These are phyloP conservation scores for Trifolium subterraneum DNA, from an alignment of 306 rosid species.

Conservation along the genomic window DNA sequence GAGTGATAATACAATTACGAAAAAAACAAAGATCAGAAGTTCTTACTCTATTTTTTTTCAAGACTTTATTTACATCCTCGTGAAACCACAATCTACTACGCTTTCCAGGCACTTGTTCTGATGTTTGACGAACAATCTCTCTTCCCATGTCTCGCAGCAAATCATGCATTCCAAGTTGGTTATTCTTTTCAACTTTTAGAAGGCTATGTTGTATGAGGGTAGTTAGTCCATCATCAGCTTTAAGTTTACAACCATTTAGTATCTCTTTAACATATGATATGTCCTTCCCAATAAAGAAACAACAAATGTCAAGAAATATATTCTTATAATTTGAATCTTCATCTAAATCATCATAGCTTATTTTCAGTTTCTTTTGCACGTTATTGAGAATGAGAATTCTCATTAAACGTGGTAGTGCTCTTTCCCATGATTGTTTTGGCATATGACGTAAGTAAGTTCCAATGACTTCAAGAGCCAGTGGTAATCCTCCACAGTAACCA, in stretches of 20 bases:
- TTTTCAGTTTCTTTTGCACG: conserved; percentile 33
- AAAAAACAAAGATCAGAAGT: not conserved
- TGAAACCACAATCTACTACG: conserved; percentile 17
- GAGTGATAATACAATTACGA: not conserved
- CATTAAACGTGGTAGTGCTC: too few species aligned
- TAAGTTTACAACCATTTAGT: not conserved
- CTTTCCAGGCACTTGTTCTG: not conserved
- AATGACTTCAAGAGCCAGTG: conserved; percentile 52
- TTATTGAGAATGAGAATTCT: conserved; percentile 37
- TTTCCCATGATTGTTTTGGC: too few species aligned
- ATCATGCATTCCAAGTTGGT: not conserved
- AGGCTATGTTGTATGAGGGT: not conserved
- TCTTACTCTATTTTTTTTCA: not conserved
- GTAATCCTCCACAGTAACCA: conserved; percentile 45
- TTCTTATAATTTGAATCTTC: not conserved
- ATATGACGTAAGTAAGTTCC: conserved; percentile 46
- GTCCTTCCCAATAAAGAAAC: not conserved
- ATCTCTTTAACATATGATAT: not conserved
- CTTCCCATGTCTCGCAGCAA: conserved; percentile 13
- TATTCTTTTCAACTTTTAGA: not conserved
- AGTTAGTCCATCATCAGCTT: not conserved
- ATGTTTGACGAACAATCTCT: not conserved
- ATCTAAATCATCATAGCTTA: conserved; percentile 8
- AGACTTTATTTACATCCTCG: not conserved
- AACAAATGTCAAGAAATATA: not conserved